Evolutionary conservation across 148 eudicot genomes (phyloP), one percentile per base, ranked within the genome.

Genomic region (Pouteria glomerata): DNA sequence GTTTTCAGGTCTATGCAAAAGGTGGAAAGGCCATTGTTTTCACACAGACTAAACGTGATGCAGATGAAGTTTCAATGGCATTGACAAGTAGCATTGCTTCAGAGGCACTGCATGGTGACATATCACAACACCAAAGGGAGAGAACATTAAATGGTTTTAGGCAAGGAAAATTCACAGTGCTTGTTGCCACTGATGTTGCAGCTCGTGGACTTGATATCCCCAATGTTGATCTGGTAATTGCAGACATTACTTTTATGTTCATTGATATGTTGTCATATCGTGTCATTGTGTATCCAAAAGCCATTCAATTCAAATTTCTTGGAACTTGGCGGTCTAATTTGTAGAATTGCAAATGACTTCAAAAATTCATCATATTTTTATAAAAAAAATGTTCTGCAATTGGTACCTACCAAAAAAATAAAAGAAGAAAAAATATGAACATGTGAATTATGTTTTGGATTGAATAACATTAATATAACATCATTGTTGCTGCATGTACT

Each of bases 181-280:
- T 95, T 65, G 98, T 95, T 82, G 98, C 98, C 66, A 95, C 98
- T 47, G 98, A 95, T 75, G 98, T 95, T 78, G 98, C 98, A 61
- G 82, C 98, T 70, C 97, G 97, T 77, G 98, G 98, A 63, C 98
- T 95, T 78, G 98, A 95, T 77, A 95, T 95, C 68, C 98, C 98
- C 10, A 85, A 95, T 74, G 98, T 95, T 72, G 98, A 95, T 71
- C 78, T 95, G 85, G 98, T 95, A 74, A 83, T 96, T 81, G 13
- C 33, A n/a, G 13, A n/a, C 19, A 31, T 29, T 81, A n/a, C 48
- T 50, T 52, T 8, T 34, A 11, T 16, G 24, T 42, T 57, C 64
- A 41, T 39, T 14, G 16, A 19, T 13, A 53, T 7, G 23, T 50
- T 23, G 24, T 66, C 48, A 11, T n/a, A 42, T 42, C 26, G 12